Percentiles rank a stretch among this genome's conserved stretches.
Evolutionary conservation across 2,329 filamentous ascomycete species (phyloP).

Genomic region (Cyphellophora europaea): DNA sequence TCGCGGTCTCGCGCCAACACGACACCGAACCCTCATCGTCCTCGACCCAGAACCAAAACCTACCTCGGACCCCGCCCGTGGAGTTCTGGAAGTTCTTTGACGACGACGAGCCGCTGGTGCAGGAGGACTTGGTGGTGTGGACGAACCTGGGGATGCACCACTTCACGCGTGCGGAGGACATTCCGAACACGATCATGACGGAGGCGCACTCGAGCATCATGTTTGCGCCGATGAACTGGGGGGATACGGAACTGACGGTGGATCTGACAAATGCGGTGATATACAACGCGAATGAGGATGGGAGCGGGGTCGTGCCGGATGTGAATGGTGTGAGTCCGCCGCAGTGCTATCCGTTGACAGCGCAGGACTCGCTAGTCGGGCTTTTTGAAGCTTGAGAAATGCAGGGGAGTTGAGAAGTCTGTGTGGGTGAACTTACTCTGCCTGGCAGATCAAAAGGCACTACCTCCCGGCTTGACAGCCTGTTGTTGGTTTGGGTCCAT

Average conservation of each 20-base stretch:
- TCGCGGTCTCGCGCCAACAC: constrained; percentile 6
- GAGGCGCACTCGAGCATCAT: constrained; percentile 4
- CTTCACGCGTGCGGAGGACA: constrained; percentile 31
- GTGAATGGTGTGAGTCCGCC: constrained; percentile 1
- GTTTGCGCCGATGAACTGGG: constrained; percentile 6
- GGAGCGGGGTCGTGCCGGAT: neutral
- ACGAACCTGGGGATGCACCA: constrained; percentile 45
- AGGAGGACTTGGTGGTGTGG: constrained; percentile 33
- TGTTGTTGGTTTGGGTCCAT: no score
- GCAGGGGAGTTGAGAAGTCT: no score
- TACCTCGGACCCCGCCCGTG: neutral
- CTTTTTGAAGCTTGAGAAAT: no score
- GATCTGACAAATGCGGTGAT: constrained; percentile 2
- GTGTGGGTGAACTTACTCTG: no score
- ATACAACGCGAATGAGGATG: neutral
- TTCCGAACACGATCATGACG: constrained; percentile 22
- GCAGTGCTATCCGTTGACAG: neutral
- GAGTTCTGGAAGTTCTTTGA: constrained; percentile 3
- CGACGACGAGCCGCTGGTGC: constrained; percentile 2
- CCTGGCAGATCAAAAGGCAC: no score
- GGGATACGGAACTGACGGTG: constrained; percentile 1
- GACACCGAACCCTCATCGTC: constrained; percentile 4
- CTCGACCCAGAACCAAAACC: constrained; percentile 1
- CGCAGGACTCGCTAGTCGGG: neutral
- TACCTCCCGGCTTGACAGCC: no score